These are phyloP conservation scores for Tympanopsis confertula DNA, from an alignment of 2,329 filamentous ascomycete genomes.

Conservation along the genomic window DNA sequence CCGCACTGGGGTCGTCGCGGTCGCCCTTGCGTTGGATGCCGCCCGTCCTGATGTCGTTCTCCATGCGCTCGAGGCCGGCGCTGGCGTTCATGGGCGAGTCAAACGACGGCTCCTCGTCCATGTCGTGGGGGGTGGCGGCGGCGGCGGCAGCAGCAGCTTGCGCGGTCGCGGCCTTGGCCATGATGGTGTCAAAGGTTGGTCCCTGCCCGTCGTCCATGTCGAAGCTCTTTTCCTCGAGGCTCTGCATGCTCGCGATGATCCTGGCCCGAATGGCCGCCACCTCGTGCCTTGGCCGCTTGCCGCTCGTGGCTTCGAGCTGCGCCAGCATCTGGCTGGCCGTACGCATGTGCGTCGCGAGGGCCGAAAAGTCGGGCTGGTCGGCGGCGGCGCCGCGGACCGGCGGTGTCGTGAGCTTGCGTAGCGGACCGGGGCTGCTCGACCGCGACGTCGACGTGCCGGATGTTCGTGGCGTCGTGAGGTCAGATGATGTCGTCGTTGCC, in stretches of 20 bases:
- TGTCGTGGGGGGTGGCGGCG: conserved; percentile 22
- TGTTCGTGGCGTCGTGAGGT: conserved; percentile 53
- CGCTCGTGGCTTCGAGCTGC: conserved; percentile 68
- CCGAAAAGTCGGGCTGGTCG: conserved; percentile 72
- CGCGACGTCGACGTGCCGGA: conserved; percentile 59
- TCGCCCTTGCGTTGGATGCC: conserved; percentile 72
- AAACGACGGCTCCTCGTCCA: conserved; percentile 12
- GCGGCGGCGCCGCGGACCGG: conserved; percentile 39
- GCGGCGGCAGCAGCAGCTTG: conserved; percentile 31
- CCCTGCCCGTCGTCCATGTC: conserved; percentile 60
- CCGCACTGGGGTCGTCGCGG: conserved; percentile 73
- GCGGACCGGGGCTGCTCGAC: conserved; percentile 48
- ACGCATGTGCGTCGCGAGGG: conserved; percentile 75
- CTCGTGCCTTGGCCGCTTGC: conserved; percentile 68
- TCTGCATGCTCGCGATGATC: conserved; percentile 86
- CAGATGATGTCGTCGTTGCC: neutral
- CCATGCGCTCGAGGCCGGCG: conserved; percentile 72
- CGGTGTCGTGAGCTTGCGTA: conserved; percentile 46
- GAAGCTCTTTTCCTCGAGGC: conserved; percentile 74
- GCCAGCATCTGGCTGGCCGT: conserved; percentile 80
- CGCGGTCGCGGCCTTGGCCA: conserved; percentile 55
- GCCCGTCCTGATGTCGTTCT: conserved; percentile 79
- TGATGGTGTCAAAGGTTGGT: conserved; percentile 73
- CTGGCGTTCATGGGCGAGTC: conserved; percentile 46
- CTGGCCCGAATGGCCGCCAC: conserved; percentile 75